Conservation (phyloP, 2,329 filamentous ascomycete genomes). For the Colletotrichum ledebouriae region DNA sequence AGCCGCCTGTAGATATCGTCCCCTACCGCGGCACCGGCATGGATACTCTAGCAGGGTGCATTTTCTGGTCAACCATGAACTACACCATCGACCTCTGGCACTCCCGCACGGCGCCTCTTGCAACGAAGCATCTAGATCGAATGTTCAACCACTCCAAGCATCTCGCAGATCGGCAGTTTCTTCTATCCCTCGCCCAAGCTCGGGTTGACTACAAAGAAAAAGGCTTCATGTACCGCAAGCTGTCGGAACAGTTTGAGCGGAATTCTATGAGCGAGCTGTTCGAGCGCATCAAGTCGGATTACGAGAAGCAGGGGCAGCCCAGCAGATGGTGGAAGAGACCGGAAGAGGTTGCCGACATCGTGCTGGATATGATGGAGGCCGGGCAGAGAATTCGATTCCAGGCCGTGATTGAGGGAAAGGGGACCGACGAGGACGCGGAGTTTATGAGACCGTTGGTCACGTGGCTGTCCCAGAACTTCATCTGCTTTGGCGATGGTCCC, state of each 20-base stretch:
- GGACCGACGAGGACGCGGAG: neutral
- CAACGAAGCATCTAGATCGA: slow-evolving; percentile 17
- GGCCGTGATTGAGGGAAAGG: slow-evolving; percentile 25
- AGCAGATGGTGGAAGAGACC: slow-evolving; percentile 36
- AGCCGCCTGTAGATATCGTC: slow-evolving; percentile 26
- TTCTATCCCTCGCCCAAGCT: slow-evolving; percentile 29
- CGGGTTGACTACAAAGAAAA: slow-evolving; percentile 36
- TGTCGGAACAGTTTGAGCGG: slow-evolving; percentile 31
- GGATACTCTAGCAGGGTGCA: slow-evolving; percentile 34
- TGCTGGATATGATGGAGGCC: neutral
- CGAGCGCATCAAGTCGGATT: slow-evolving; percentile 8
- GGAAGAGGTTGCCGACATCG: slow-evolving; percentile 12
- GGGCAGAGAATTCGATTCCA: slow-evolving; percentile 14
- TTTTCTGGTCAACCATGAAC: slow-evolving; percentile 42
- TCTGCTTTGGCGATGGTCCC: slow-evolving; percentile 39
- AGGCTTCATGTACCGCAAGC: slow-evolving; percentile 37
- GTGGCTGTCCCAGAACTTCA: slow-evolving; percentile 26
- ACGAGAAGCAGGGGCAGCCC: slow-evolving; percentile 2
- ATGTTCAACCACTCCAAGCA: slow-evolving; percentile 19
- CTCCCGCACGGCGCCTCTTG: slow-evolving; percentile 6
- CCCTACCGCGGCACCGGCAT: slow-evolving; percentile 32
- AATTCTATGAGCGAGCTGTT: slow-evolving; percentile 13
- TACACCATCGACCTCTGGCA: slow-evolving; percentile 40
- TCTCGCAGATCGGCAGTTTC: slow-evolving; percentile 13
- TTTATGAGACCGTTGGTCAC: slow-evolving; percentile 14